Percentiles rank a stretch among this genome's conserved stretches.
Evolutionary conservation across 495 filamentous ascomycete species (phyloP).

Genomic region (Penicillium chermesinum): DNA sequence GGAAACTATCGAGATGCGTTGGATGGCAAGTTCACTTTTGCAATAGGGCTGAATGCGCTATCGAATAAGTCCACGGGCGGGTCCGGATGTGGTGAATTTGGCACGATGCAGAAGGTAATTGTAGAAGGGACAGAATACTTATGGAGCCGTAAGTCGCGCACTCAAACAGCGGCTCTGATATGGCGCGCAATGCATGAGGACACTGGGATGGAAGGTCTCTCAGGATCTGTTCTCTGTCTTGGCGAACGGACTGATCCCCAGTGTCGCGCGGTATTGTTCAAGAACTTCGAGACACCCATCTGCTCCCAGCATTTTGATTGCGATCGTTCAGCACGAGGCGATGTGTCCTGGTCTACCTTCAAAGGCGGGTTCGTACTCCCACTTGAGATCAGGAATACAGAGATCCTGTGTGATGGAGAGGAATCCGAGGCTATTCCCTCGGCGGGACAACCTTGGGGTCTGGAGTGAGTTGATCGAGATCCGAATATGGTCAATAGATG

Average conservation of each 20-base stretch:
- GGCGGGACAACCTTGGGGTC: conserved; percentile 7
- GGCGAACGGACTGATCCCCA: conserved; percentile 8
- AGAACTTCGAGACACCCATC: conserved; percentile 14
- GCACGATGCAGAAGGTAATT: conserved; percentile 10
- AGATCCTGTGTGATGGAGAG: conserved; percentile 10
- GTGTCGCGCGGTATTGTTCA: conserved; percentile 12
- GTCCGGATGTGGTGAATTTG: conserved; percentile 4
- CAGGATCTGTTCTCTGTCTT: conserved; percentile 12
- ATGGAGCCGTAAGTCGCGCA: conserved; percentile 11
- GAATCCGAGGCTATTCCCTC: neutral
- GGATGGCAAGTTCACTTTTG: conserved; percentile 10
- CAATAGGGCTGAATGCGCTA: conserved; percentile 8
- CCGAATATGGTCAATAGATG: no score
- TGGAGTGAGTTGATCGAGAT: conserved; percentile 4
- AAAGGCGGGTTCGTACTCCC: conserved; percentile 14
- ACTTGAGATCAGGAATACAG: conserved; percentile 7
- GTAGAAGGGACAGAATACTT: conserved; percentile 17
- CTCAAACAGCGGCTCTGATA: conserved; percentile 9
- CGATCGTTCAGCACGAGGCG: conserved; percentile 2
- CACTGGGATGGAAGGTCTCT: conserved; percentile 10
- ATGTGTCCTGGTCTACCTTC: conserved; percentile 10
- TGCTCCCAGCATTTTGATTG: conserved; percentile 5
- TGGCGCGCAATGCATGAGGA: conserved; percentile 16
- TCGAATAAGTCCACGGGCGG: neutral
- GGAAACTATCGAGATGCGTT: conserved; percentile 11